Conservation (phyloP, 2,329 filamentous ascomycete genomes). For the Colletotrichum destructivum region DNA sequence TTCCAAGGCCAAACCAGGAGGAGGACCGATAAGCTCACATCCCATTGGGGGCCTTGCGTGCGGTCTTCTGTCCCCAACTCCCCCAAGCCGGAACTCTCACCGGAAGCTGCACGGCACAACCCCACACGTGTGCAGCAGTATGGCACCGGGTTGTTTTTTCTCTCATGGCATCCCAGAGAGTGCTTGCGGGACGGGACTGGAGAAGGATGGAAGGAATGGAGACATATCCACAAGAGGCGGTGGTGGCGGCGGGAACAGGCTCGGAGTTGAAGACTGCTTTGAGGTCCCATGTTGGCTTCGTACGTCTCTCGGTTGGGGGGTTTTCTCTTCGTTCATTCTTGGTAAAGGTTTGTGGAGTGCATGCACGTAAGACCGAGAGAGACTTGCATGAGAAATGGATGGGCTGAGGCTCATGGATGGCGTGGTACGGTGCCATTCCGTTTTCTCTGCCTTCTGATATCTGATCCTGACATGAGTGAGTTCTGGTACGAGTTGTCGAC, state of each 20-base stretch:
- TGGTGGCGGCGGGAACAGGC: background rate
- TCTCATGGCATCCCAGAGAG: background rate
- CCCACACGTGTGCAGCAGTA: background rate
- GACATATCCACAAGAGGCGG: background rate
- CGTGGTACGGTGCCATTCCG: background rate
- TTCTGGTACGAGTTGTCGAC: background rate
- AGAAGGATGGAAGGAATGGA: constrained; percentile 19
- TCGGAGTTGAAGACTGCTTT: background rate
- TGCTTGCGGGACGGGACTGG: constrained; percentile 9
- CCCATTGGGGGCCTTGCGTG: too few relatives aligned
- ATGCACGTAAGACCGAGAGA: constrained; percentile 25
- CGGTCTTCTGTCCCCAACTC: too few relatives aligned
- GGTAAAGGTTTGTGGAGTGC: background rate
- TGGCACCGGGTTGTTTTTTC: background rate
- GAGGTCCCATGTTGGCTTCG: background rate
- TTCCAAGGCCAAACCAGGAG: background rate
- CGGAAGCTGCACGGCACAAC: constrained; percentile 18
- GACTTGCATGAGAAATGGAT: constrained; percentile 19
- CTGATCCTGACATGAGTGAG: background rate
- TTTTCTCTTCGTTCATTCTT: background rate
- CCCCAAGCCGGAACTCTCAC: constrained; percentile 16
- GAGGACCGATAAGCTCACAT: background rate
- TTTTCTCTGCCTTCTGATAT: background rate
- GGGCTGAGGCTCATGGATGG: constrained; percentile 15
- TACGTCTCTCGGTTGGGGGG: too few relatives aligned